These are phyloP conservation scores for Phytophthora fragariae DNA, from an alignment of 352 stramenopile species.

Conservation along the genomic window DNA sequence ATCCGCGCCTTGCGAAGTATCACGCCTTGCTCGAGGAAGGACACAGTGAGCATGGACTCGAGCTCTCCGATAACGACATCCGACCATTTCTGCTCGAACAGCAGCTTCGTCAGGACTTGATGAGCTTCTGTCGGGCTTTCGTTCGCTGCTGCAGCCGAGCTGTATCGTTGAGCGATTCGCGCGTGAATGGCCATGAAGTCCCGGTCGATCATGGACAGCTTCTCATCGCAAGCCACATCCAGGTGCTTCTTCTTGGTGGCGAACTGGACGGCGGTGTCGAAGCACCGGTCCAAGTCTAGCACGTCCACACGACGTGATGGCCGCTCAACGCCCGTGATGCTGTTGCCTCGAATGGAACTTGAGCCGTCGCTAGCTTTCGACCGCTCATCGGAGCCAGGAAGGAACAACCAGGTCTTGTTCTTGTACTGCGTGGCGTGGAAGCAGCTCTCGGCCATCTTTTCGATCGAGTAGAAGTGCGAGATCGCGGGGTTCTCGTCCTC, in stretches of 20 bases:
- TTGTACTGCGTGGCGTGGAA: conserved; percentile 76
- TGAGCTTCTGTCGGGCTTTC: conserved; percentile 26
- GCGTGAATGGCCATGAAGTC: conserved; percentile 72
- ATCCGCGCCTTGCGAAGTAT: conserved; percentile 82
- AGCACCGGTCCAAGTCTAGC: conserved; percentile 74
- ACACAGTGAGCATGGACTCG: conserved; percentile 86
- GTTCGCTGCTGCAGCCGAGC: neutral
- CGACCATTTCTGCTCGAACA: conserved; percentile 93
- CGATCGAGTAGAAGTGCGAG: conserved; percentile 83
- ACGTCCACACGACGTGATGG: conserved; percentile 73
- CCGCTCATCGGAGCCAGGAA: conserved; percentile 67
- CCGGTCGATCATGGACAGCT: conserved; percentile 69
- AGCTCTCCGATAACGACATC: conserved; percentile 90
- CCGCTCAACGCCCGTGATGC: conserved; percentile 65
- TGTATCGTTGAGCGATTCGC: conserved; percentile 48
- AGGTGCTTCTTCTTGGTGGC: conserved; percentile 54
- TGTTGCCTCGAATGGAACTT: conserved; percentile 42
- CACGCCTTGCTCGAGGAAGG: conserved; percentile 90
- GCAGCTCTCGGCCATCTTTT: conserved; percentile 74
- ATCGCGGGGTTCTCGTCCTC: conserved; percentile 46
- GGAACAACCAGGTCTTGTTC: conserved; percentile 80
- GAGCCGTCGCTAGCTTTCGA: conserved; percentile 57
- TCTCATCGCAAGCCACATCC: conserved; percentile 51
- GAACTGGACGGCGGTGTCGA: conserved; percentile 74
- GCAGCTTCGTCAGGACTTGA: conserved; percentile 59